Evolutionary conservation across 1,284 basidiomycete species (phyloP).

Genomic region (Vanrija pseudolonga): DNA sequence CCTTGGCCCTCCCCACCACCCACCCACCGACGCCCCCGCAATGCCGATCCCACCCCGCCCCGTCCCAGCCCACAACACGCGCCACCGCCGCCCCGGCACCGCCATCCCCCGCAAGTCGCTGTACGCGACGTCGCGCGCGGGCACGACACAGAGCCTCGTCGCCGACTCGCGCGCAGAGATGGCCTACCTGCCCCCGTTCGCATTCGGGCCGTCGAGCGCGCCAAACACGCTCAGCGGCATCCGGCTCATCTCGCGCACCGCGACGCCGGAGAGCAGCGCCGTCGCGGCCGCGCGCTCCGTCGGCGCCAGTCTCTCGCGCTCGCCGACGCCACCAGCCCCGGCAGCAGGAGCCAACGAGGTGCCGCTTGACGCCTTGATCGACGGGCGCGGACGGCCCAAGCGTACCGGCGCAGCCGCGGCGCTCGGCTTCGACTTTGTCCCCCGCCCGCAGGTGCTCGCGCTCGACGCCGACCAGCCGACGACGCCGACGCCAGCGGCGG

Average conservation of each 20-base stretch:
- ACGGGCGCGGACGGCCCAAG: constrained; percentile 34
- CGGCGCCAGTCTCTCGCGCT: not conserved
- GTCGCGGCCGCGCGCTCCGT: not conserved
- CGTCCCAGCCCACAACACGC: constrained; percentile 22
- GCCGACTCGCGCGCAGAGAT: constrained; percentile 37
- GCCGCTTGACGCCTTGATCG: constrained; percentile 22
- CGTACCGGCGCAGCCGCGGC: constrained; percentile 37
- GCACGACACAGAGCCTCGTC: constrained; percentile 15
- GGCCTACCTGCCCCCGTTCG: constrained; percentile 17
- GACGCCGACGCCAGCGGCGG: not conserved
- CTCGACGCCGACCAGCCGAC: constrained; percentile 19
- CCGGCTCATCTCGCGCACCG: constrained; percentile 1
- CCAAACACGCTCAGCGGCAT: constrained; percentile 11
- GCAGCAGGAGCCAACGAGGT: constrained; percentile 2
- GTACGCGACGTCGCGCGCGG: no score
- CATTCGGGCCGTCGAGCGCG: not conserved
- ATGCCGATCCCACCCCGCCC: constrained; percentile 40
- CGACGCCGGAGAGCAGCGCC: not conserved
- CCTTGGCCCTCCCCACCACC: not conserved
- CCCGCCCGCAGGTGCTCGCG: constrained; percentile 32
- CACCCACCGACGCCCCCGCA: constrained; percentile 3
- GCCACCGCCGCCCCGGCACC: constrained; percentile 15
- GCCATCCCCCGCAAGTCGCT: constrained; percentile 16
- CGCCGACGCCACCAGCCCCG: not conserved
- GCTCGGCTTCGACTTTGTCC: constrained; percentile 42